These are phyloP conservation scores for Anthracocystis setariae DNA, from an alignment of 1,284 basidiomycete species.

Conservation along the genomic window DNA sequence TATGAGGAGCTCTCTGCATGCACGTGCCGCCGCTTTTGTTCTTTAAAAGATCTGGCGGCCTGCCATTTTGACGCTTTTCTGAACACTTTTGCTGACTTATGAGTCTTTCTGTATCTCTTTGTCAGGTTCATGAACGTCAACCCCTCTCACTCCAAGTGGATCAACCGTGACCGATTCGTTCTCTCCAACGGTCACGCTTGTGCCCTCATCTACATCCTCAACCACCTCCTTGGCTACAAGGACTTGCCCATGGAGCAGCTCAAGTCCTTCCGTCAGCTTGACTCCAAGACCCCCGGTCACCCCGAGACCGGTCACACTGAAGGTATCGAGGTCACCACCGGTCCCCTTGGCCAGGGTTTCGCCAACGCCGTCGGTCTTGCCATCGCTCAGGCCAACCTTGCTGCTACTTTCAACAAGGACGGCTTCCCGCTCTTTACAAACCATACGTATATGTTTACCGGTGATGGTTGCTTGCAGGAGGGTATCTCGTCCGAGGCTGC, in stretches of 20 bases:
- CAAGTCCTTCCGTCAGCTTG: slow-evolving; percentile 77
- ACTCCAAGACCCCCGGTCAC: slow-evolving; percentile 78
- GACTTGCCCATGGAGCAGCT: slow-evolving; percentile 82
- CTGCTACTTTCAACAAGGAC: slow-evolving; percentile 87
- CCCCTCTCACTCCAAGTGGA: slow-evolving; percentile 86
- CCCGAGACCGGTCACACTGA: slow-evolving; percentile 83
- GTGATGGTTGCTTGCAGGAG: slow-evolving; percentile 96
- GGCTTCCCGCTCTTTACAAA: slow-evolving; percentile 86
- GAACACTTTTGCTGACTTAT: background rate
- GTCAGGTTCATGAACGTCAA: slow-evolving; percentile 83
- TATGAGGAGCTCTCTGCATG: background rate
- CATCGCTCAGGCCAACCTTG: slow-evolving; percentile 89
- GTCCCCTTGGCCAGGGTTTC: slow-evolving; percentile 88
- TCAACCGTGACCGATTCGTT: slow-evolving; percentile 73
- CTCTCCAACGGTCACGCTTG: slow-evolving; percentile 73
- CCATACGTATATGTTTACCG: slow-evolving; percentile 87
- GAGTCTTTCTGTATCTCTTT: background rate
- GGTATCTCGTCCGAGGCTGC: slow-evolving; percentile 90
- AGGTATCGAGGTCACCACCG: slow-evolving; percentile 94
- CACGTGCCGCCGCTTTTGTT: background rate
- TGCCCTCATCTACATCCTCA: slow-evolving; percentile 77
- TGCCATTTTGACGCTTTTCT: no score
- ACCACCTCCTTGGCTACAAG: slow-evolving; percentile 83
- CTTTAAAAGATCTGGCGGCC: background rate
- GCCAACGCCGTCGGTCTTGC: slow-evolving; percentile 91